Conservation (phyloP, 495 filamentous ascomycete genomes). For the Podospora sp. region DNA sequence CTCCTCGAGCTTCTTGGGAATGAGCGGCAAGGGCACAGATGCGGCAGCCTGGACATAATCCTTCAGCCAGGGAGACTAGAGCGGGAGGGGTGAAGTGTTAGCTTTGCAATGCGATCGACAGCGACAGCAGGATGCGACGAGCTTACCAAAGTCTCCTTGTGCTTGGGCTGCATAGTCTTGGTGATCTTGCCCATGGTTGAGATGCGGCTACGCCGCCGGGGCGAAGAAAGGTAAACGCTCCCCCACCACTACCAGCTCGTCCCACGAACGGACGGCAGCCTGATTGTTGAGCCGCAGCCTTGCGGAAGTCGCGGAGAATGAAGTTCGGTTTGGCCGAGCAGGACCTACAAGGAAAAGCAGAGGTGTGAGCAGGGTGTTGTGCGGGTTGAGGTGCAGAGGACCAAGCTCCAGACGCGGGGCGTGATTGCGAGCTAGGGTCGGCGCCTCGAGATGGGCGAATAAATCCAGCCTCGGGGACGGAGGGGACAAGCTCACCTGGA, state of each 20-base stretch:
- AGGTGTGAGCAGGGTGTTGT: constrained; percentile 6
- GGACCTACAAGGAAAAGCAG: constrained; percentile 8
- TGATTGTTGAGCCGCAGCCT: constrained; percentile 35
- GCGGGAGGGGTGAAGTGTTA: constrained; percentile 1
- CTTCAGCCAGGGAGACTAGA: constrained; percentile 80
- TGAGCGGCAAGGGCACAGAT: constrained; percentile 68
- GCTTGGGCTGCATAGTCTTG: constrained; percentile 88
- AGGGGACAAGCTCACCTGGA: constrained; percentile 26
- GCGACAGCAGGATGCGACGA: constrained; percentile 18
- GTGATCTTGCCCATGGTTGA: constrained; percentile 91
- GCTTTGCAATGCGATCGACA: constrained; percentile 4
- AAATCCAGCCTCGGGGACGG: constrained; percentile 17
- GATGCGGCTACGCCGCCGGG: constrained; percentile 57
- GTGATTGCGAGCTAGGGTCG: constrained; percentile 22
- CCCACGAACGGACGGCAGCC: constrained; percentile 42
- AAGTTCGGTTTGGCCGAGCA: background rate
- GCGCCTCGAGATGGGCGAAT: constrained; percentile 12
- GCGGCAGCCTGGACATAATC: constrained; percentile 72
- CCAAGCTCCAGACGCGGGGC: background rate
- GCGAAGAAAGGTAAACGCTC: constrained; percentile 42
- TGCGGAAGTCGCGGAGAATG: constrained; percentile 22
- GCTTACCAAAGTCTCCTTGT: constrained; percentile 91
- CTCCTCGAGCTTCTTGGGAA: constrained; percentile 72
- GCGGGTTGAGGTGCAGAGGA: constrained; percentile 1
- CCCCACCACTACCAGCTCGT: constrained; percentile 53